Base-by-base conservation (phyloP, 1,284 basidiomycete species). In the Coniferiporia weirii region DNA sequence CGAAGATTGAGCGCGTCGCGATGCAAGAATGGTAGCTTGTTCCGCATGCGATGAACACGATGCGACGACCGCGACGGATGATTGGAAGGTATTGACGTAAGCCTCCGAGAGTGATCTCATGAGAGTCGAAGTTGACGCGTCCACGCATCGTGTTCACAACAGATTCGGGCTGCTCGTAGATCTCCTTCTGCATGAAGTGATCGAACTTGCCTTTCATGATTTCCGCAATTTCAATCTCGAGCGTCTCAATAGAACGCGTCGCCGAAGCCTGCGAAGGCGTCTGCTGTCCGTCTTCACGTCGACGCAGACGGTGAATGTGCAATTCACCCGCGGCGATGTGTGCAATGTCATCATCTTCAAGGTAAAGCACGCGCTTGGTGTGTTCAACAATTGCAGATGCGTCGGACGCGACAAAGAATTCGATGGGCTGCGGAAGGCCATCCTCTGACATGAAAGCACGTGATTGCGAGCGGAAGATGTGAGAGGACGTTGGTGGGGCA, bases 81-180 rank as follows among this genome's bases (percentile, higher is more conserved):
- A 97, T 96, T 58, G 89, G 91, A 62, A 99, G 83, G 76, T 98
- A 99, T 15, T 91, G 90, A 64, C 95, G 91, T 60, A 99, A 82
- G 59, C 97, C 97, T 73, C 97, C 97, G 52, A 99, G 88, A 20
- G 91, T 98, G 72, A 99, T 91, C 64, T 82, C 82, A 74, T 92
- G 85, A 59, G 82, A 86, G 73, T 99, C 97, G 72, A 99, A 99
- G 84, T 98, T 99, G 80, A 99, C 93, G 68, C 97, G 93, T 64
- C 97, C 97, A 84, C 97, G 93, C 97, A 99, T 99, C 55, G 97
- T 99, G 84, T 99, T 99, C 76, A 99, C 94, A 66, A 99, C 97
- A 51, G 95, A 98, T 72, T 99, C 97, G 62, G 96, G 97, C 76
- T 99, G 97, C 74, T 99, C 97, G 82, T 97, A 99, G 70, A 99